phyloP scores from a whole-genome alignment of 768 basidiomycete genomes.

The Clitopilus hobsonii region DNA sequence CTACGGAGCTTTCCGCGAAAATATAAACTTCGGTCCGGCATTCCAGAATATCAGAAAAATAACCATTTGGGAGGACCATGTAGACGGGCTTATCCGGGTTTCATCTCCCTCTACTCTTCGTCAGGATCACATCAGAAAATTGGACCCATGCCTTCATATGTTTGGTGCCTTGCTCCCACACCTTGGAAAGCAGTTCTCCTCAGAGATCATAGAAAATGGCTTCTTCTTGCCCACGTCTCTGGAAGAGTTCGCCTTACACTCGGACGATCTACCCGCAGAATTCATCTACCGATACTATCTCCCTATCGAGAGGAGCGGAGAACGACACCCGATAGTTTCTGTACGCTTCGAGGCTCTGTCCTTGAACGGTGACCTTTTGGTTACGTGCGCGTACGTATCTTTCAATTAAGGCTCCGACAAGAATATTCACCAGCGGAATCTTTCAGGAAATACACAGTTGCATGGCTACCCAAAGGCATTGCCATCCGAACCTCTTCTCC shows the following conservation, averaged over 20 bases:
- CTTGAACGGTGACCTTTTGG: constrained; percentile 20
- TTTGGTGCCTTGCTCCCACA: constrained; percentile 21
- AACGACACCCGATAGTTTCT: constrained; percentile 19
- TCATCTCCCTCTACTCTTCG: constrained; percentile 14
- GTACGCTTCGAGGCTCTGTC: constrained; percentile 26
- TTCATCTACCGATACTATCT: constrained; percentile 30
- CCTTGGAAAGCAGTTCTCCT: constrained; percentile 11
- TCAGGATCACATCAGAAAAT: constrained; percentile 26
- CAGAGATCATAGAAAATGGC: not conserved
- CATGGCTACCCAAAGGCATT: constrained; percentile 26
- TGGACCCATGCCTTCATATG: constrained; percentile 31
- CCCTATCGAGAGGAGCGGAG: constrained; percentile 20
- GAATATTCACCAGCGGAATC: not conserved
- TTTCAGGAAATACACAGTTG: constrained; percentile 23
- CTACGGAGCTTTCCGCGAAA: not conserved
- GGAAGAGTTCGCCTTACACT: constrained; percentile 4
- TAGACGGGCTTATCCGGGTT: constrained; percentile 22
- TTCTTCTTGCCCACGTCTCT: not conserved
- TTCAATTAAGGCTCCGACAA: not conserved
- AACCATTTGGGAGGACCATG: constrained; percentile 24
- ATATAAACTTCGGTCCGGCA: not conserved
- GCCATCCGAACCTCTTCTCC: constrained; percentile 13
- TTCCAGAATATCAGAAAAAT: constrained; percentile 25
- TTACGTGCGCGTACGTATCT: constrained; percentile 16
- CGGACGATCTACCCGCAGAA: constrained; percentile 21